phyloP scores from a whole-genome alignment of 192 early-diverging fungal species.

The Backusella tarrabulga region DNA sequence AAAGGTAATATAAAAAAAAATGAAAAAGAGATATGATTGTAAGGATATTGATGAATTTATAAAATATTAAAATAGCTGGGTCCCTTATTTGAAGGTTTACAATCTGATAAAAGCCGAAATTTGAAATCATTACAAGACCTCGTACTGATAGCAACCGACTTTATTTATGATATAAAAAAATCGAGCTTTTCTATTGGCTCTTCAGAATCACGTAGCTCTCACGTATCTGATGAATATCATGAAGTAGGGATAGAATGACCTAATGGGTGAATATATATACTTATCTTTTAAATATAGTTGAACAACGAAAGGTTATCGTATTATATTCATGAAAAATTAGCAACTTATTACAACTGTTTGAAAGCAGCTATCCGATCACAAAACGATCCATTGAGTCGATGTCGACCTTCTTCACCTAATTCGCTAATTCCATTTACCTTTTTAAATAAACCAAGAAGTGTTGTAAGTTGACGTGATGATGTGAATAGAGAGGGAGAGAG shows the following conservation, averaged over 20 bases:
- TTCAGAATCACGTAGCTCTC: not conserved
- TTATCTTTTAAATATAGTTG: not conserved
- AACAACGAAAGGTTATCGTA: conserved; percentile 16
- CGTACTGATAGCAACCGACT: conserved; percentile 4
- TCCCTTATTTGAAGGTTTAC: conserved; percentile 14
- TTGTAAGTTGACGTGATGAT: not conserved
- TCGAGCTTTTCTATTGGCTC: not conserved
- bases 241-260: not conserved
- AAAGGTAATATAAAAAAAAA: not conserved
- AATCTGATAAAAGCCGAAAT: conserved; percentile 14
- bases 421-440: conserved; percentile 19
- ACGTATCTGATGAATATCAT: conserved; percentile 2
- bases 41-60: not conserved
- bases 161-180: conserved; percentile 8
- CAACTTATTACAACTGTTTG: conserved; percentile 1
- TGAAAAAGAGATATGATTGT: not conserved
- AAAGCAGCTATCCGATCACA: not conserved
- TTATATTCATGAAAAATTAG: conserved; percentile 26
- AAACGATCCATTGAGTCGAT: not conserved
- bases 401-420: conserved; percentile 20
- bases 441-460: conserved; percentile 21
- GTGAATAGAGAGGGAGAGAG: not conserved
- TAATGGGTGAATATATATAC: not conserved
- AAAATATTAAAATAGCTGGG: not conserved
- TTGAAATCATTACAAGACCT: conserved; percentile 10